Evolutionary conservation across 2,329 filamentous ascomycete species (phyloP), one percentile per base, ranked within the genome.

Genomic region (Pestalotiopsis sp.): DNA sequence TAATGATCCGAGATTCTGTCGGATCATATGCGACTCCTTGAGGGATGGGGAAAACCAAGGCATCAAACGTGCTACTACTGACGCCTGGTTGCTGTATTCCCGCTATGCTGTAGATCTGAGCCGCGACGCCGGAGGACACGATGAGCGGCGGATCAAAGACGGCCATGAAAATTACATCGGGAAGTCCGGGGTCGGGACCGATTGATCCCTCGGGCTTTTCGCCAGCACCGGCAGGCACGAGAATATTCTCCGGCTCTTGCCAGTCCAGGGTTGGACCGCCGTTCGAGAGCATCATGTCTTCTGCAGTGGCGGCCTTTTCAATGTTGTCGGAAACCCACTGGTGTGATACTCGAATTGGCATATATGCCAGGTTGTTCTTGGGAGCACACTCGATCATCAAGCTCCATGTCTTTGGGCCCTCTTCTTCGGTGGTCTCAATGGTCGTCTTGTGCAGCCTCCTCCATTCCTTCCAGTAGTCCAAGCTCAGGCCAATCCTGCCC

Each of bases 401-500:
- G 0, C 88, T 88, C 87, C 91, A 94, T 3, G 88, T 84, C 68
- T 83, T 85, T 39, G 79, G 78, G 38, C 80, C 73, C 20, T 81
- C 76, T 40, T 81, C 77, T 20, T 78, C 76, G 60, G 78, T 77
- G 39, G 81, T 77, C 20, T 78, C 76, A 60, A 78, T 77, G 60
- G 72, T 78, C 2, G 73, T 75, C 5, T 78, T 77, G 2, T 76
- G 79, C 17, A 88, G 77, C 60, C 86, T 82, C 60, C 87, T 84
- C 66, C 84, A 81, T 72, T 91, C 85, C 77, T 88, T 90, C 93
- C 93, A 96, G 77, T 95, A 97, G 71, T 94, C 91, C 52, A 96
- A 73, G 62, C 87, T 88, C 67, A 95, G 80, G 1, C 93, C 93
- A 30, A 95, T 81, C 63, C 85, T 86, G 24, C 86, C 85, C 64